A percentile compares a stretch with the other conserved stretches of the same genome.
phyloP scores from a whole-genome alignment of 441 rosid genomes.

The Gossypium gossypioides region DNA sequence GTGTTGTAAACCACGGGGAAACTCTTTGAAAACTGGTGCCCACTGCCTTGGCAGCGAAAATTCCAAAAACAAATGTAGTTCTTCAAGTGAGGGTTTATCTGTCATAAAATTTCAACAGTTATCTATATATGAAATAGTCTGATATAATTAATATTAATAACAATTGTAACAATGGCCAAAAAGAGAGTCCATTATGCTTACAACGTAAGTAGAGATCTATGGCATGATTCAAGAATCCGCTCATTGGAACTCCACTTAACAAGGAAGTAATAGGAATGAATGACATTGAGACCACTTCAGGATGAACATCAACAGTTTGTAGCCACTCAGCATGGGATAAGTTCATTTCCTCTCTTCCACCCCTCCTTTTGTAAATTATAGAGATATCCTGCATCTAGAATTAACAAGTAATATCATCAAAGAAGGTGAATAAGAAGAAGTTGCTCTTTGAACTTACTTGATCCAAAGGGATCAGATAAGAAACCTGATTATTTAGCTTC shows the following conservation, averaged over 20 bases:
- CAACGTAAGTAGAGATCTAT: constrained; percentile 88
- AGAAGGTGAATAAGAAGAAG: not conserved
- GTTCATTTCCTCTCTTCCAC: constrained; percentile 56
- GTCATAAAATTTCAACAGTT: not conserved
- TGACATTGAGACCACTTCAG: constrained; percentile 85
- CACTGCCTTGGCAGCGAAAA: constrained; percentile 61
- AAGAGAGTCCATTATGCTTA: constrained; percentile 32
- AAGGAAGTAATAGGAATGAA: constrained; percentile 86
- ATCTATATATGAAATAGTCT: no score
- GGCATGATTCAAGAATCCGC: constrained; percentile 93
- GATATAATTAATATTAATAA: no score
- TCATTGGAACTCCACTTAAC: constrained; percentile 80
- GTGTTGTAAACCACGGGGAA: constrained; percentile 54
- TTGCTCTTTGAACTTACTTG: not conserved
- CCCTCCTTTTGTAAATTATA: constrained; percentile 71
- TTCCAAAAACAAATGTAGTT: constrained; percentile 62
- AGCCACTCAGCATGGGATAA: constrained; percentile 79
- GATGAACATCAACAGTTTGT: constrained; percentile 72
- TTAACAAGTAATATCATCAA: constrained; percentile 11
- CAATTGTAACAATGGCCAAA: not conserved
- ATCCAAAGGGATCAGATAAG: not conserved
- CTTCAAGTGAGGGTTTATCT: constrained; percentile 67
- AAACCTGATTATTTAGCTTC: constrained; percentile 52
- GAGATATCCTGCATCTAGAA: constrained; percentile 50
- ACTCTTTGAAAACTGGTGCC: constrained; percentile 68